Evolutionary conservation across 2,329 filamentous ascomycete species (phyloP), one percentile per base, ranked within the genome.

Genomic region (Aspergillus tanneri): DNA sequence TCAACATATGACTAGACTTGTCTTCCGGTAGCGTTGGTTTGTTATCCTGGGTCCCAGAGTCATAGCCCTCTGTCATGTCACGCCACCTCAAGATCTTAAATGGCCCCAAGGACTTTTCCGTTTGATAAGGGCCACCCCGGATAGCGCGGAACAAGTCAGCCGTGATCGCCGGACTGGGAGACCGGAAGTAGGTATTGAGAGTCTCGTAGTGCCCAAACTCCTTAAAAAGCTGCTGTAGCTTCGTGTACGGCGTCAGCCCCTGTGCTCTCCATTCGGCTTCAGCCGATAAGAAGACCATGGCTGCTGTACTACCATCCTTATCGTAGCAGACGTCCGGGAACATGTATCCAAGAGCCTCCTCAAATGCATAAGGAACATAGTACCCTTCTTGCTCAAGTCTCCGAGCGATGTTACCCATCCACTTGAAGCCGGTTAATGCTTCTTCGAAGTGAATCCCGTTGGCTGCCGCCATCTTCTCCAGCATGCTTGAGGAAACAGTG

Each of bases 301-400:
- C 79, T 2, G 82, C 81, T 5, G 79, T 76, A 47, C 86, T 77
- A 3, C 81, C 82, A 61, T 86, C 83, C 58, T 86, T 86, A 65
- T 86, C 83, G 55, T 81, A 78, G 30, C 81, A 81, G 1, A 84
- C 77, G 6, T 74, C 67, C 0, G 82, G 75, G 46, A 85, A 82
- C 83, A 85, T 85, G 63, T 84, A 86, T 1, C 83, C 83, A 18
- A 86, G 75, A 6, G 83, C 83, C 66, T 86, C 83, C 64, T 86
- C 83, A 55, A 81, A 86, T 1, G 81, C 82, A 58, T 78, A 85
- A 0, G 75, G 69, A 1, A 79, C 75, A 18, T 75, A 68, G 55
- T 78, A 79, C 19, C 77, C 79, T 46, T 69, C 59, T 2, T 62
- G 57, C 46, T 76, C 69, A 2, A 84, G 71, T n/a, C 76, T 68